Percentiles rank a stretch among this genome's conserved stretches.
These are phyloP conservation scores for Pseudogymnoascus sp. DNA, from an alignment of 2,329 filamentous ascomycete genomes.

Conservation along the genomic window DNA sequence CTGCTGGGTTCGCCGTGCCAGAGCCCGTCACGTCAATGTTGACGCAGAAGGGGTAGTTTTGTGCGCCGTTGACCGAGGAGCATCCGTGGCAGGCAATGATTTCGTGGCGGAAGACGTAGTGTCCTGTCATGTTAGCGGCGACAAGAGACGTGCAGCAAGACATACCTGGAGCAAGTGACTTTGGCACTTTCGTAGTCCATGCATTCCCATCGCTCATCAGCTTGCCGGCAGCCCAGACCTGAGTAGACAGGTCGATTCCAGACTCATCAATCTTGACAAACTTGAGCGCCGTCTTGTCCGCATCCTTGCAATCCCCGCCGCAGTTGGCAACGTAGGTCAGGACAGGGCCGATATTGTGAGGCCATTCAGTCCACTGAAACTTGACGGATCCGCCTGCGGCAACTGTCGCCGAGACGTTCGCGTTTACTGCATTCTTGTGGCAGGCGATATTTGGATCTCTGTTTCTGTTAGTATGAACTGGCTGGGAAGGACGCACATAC, in stretches of 20 bases:
- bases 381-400: constrained; percentile 51
- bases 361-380: constrained; percentile 58
- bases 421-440: constrained; percentile 48
- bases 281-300: constrained; percentile 29
- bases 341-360: constrained; percentile 45
- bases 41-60: constrained; percentile 37
- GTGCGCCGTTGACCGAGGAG: constrained; percentile 30
- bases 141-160: constrained; percentile 14
- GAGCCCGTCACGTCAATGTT: constrained; percentile 33
- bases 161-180: background rate
- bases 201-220: background rate
- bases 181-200: constrained; percentile 1
- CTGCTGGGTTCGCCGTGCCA: constrained; percentile 22
- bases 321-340: constrained; percentile 27
- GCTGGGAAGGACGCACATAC: background rate
- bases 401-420: constrained; percentile 43
- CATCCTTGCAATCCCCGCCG: constrained; percentile 32
- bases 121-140: constrained; percentile 17
- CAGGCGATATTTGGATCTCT: constrained; percentile 47
- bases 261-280: constrained; percentile 4
- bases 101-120: constrained; percentile 37
- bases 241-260: background rate
- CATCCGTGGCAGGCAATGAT: constrained; percentile 35
- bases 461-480: background rate
- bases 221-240: constrained; percentile 8